Percentiles rank a stretch among this genome's conserved stretches.
Evolutionary conservation across 1,284 basidiomycete species (phyloP).

Genomic region (Pterula multifida): DNA sequence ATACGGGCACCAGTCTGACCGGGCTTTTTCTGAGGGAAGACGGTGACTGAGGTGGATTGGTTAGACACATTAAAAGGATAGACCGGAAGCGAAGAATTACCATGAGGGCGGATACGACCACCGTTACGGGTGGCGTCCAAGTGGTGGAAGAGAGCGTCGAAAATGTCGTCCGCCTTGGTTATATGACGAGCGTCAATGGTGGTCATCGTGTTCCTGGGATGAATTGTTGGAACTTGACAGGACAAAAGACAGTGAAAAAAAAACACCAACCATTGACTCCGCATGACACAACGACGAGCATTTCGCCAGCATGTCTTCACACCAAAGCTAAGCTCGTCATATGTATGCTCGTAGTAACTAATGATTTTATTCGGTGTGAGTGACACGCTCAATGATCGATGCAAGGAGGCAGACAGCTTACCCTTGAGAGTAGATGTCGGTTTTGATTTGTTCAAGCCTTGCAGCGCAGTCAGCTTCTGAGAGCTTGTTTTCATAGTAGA

Average conservation of each 20-base stretch:
- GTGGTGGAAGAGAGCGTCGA: neutral
- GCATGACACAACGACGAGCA: neutral
- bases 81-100: neutral
- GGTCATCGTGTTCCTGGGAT: neutral
- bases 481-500: neutral
- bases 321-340: neutral
- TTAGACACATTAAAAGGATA: neutral
- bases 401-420: neutral
- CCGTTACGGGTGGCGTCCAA: neutral
- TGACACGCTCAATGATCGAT: neutral
- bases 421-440: neutral
- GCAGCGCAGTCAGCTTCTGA: neutral
- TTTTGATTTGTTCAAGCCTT: neutral
- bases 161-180: neutral
- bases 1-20: neutral
- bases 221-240: neutral
- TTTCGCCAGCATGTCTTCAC: slow-evolving; percentile 1
- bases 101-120: slow-evolving; percentile 1
- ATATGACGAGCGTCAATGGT: neutral
- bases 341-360: neutral
- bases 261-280: neutral
- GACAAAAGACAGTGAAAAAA: neutral
- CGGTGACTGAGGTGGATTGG: neutral
- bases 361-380: too few relatives aligned
- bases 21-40: slow-evolving; percentile 1